Base-by-base conservation (phyloP, 371 early-diverging fungal genomes). In the Mucor lusitanicus region DNA sequence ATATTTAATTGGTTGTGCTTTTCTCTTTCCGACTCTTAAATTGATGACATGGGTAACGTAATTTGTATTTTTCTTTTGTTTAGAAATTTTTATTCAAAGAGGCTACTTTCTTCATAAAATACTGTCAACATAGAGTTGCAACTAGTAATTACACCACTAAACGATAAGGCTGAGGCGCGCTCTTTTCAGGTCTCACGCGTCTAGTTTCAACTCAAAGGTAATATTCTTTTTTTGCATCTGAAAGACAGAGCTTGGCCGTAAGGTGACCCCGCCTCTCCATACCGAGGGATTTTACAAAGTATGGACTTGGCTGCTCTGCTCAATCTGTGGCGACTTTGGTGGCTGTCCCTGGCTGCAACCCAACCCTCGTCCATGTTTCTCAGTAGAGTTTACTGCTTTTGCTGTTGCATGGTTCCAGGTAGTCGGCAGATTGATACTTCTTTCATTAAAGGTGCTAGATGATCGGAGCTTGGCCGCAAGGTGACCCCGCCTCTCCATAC, bases 371-470 rank as follows among this genome's bases (percentile, higher is more conserved):
- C 61, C 57, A 67, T 67, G 67, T 42, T 67, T 67, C 54, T 55
- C 67, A 55, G 67, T 44, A 67, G 56, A 67, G 56, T 61, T 67
- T 61, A 35, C 44, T 55, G 56, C 67, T 67, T 61, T 67, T 67
- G 61, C 67, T 67, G 67, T 67, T 67, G 61, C 67, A 67, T 67
- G 67, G 65, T 61, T 67, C 67, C 61, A 67, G 56, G 67, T 56
- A 61, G 67, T 67, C 61, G 67, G 56, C 61, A 67, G 61, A 67
- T 44, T 67, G 61, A 67, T 57, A 65, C 59, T 65, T 59, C 53
- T 59, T 53, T 65, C 65, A n/a, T n/a, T n/a, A n/a, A n/a, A n/a
- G n/a, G n/a, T n/a, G n/a, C n/a, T n/a, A n/a, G n/a, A n/a, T n/a
- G n/a, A n/a, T n/a, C 66, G 30, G 60, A 60, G 66, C 65, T 65